A percentile compares a stretch with the other conserved stretches of the same genome.
phyloP scores from a whole-genome alignment of 1,139 yeast species.

The Eremothecium coryli region DNA sequence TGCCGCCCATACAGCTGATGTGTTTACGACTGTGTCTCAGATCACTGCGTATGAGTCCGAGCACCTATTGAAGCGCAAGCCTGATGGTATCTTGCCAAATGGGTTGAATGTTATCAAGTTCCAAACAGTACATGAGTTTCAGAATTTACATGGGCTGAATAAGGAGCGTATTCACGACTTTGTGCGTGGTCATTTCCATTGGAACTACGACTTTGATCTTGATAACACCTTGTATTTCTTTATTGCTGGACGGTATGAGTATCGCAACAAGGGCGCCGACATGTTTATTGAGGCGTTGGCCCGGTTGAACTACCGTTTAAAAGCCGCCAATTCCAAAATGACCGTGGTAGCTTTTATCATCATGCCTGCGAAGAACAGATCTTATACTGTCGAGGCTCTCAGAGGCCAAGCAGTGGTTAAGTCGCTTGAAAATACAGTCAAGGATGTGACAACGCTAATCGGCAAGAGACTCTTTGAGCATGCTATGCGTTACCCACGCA shows the following conservation, averaged over 20 bases:
- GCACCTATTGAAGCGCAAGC: constrained; percentile 85
- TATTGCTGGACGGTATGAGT: constrained; percentile 96
- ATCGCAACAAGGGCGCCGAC: constrained; percentile 94
- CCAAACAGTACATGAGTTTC: constrained; percentile 96
- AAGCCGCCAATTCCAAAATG: constrained; percentile 72
- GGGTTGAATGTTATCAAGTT: constrained; percentile 94
- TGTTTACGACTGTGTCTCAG: constrained; percentile 93
- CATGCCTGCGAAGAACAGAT: constrained; percentile 93
- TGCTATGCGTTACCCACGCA: constrained; percentile 72
- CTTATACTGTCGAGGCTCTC: constrained; percentile 91
- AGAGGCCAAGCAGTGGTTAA: constrained; percentile 94
- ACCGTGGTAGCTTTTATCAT: constrained; percentile 97
- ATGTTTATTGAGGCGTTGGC: constrained; percentile 91
- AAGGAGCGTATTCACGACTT: constrained; percentile 91
- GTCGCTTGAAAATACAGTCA: constrained; percentile 81
- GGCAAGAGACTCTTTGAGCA: constrained; percentile 86
- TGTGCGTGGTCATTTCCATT: constrained; percentile 94
- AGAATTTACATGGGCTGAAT: constrained; percentile 84
- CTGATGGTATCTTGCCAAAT: constrained; percentile 95
- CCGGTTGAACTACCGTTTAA: constrained; percentile 77
- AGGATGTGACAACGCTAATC: constrained; percentile 78
- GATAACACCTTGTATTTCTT: constrained; percentile 91
- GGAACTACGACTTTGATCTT: constrained; percentile 88
- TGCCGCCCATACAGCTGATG: constrained; percentile 94
- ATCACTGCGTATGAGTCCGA: constrained; percentile 94